Evolutionary conservation across 177 flowering plant species (phyloP), one percentile per base, ranked within the genome.

Genomic region (Vitis hybrid): DNA sequence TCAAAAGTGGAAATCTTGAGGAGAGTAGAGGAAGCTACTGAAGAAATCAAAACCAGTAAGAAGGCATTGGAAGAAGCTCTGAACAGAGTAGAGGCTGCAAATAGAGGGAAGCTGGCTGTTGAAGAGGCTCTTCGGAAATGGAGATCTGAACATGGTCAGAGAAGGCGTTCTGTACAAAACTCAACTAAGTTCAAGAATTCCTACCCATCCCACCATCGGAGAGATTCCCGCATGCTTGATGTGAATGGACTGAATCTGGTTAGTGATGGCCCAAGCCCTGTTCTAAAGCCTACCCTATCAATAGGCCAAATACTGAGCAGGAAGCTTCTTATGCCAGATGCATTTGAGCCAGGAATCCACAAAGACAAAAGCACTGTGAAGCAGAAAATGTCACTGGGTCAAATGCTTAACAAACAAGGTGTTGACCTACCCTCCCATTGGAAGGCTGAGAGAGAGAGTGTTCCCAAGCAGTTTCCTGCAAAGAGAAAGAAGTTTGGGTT

Each of bases 261-360:
- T 2, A 70, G 39, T 51, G 92, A 89, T 50, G 86, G 76, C n/a
- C 61, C 84, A 26, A 80, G 63, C 54, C 92, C 90, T 9, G 86
- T 77, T 68, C 60, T 89, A 65, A 85, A 75, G 78, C 84, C 90
- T 3, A 90, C 98, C 5, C 57, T 93, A 51, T 95, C 98, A 14
- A 93, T 95, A 5, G 99, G 98, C 39, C 94, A 95, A 76, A 95
- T 93, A 63, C 78, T 93, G 72, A 93, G 96, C 81, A 74, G 87
- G 81, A 95, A 93, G 80, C 81, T 95, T 68, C 83, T 85, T 30
- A 56, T 84, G 23, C 84, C 89, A 17, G 91, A 85, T 39, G 94
- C 88, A 51, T 81, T 79, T 66, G 92, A 82, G 51, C 67, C 72
- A 50, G 88, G 69, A 21, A 73, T 52, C 67, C 54, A 62, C 17